Conservation (phyloP, 139 green algal species). For the Volvox reticuliferus region DNA sequence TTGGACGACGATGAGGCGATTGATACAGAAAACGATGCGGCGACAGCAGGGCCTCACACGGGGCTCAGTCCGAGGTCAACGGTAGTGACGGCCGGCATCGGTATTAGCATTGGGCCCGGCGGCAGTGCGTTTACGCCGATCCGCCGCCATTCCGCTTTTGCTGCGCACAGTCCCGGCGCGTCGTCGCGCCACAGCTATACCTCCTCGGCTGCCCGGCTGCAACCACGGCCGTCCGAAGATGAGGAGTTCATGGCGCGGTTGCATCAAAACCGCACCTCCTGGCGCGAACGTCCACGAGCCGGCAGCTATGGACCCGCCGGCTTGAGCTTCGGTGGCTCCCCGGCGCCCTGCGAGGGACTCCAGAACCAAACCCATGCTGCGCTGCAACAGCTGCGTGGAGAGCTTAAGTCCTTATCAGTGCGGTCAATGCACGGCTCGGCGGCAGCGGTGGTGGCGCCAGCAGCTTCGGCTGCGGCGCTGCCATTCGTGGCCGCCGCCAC, state of each 20-base stretch:
- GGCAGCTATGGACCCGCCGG: not conserved
- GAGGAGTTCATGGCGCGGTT: conserved; percentile 40
- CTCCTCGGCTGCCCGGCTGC: not conserved
- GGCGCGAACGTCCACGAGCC: not conserved
- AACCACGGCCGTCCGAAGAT: not conserved
- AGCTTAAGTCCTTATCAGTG: conserved; percentile 12
- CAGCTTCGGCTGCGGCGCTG: too few species aligned
- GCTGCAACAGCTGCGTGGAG: conserved; percentile 26
- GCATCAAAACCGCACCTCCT: not conserved
- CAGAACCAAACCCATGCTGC: conserved; percentile 41
- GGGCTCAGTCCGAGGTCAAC: too few species aligned
- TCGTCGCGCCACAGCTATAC: not conserved
- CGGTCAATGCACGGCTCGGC: not conserved
- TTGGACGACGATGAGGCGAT: conserved; percentile 19
- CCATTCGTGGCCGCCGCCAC: too few species aligned
- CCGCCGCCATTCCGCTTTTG: not conserved
- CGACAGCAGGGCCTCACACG: too few species aligned
- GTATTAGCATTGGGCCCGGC: not conserved
- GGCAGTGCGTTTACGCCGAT: not conserved
- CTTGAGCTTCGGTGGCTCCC: not conserved
- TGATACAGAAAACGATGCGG: not conserved
- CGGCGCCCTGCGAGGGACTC: not conserved
- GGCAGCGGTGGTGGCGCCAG: too few species aligned
- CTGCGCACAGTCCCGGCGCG: not conserved
- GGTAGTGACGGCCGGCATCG: too few species aligned